These are phyloP conservation scores for Emiliania huxleyi DNA, from an alignment of 78 protist species.

Conservation along the genomic window DNA sequence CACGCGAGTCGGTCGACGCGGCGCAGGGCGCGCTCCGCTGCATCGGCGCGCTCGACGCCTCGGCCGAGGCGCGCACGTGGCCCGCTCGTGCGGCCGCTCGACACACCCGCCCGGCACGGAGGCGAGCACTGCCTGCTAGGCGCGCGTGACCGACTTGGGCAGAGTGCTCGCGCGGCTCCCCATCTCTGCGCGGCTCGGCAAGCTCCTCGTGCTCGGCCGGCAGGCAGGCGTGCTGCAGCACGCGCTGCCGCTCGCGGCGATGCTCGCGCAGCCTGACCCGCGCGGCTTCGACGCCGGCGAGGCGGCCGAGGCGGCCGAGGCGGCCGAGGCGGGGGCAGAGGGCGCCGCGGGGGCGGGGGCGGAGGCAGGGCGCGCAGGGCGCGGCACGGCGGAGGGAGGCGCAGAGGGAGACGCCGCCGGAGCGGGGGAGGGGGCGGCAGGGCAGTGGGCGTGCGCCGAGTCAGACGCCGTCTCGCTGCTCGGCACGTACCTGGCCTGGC, in stretches of 20 bases:
- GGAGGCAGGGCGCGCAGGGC: neutral
- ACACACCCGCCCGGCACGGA: too few species aligned
- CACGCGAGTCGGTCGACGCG: neutral
- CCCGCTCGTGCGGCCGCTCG: too few species aligned
- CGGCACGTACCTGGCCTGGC: neutral
- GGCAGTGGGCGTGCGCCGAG: neutral
- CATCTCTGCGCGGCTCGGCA: slow-evolving; percentile 81
- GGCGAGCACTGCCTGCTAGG: too few species aligned
- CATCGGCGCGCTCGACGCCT: neutral
- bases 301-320: slow-evolving; percentile 19
- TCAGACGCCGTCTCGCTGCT: neutral
- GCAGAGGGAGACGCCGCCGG: neutral
- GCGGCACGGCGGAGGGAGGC: neutral
- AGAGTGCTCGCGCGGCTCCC: neutral
- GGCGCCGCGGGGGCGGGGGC: neutral
- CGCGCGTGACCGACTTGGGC: neutral
- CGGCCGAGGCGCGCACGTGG: too few species aligned
- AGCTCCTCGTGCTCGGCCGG: slow-evolving; percentile 66
- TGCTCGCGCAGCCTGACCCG: slow-evolving; percentile 38
- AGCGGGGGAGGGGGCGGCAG: neutral
- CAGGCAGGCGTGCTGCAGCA: slow-evolving; percentile 61
- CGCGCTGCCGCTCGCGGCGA: slow-evolving; percentile 77
- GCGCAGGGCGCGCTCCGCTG: neutral
- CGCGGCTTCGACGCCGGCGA: neutral
- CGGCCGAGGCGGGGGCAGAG: neutral